Base-by-base conservation (phyloP, 306 rosid species). In the Albizia julibrissin region DNA sequence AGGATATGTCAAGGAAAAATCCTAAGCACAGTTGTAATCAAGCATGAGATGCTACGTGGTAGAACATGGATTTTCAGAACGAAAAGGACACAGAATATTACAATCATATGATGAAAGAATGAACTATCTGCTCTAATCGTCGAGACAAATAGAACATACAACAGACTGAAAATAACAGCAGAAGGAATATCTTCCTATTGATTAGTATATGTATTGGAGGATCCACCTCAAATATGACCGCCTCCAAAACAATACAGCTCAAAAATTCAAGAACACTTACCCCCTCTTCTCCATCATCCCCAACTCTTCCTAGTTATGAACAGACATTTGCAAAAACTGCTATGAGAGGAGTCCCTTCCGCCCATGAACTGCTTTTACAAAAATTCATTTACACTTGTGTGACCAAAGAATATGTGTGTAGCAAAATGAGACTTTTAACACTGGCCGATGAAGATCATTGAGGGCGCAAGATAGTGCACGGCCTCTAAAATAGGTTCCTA, bases 351-450 rank as follows among this genome's bases (percentile, higher is more conserved):
- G 61, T 56, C 86, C 79, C 79, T 74, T 69, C 83, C 18, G 5
- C 74, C 31, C 47, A 33, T 29, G 19, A 62, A 62, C 64, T 21
- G 19, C 76, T 56, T 86, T 42, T 68, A 76, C 83, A 76, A 59
- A 40, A 82, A 65, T 79, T 77, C 82, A 50, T 56, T 86, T 67
- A 75, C 69, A 72, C 86, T 64, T 15, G 77, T 39, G 77, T 49
- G 84, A 82, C 85, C 89, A 86, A 87, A 83, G 88, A 89, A 89
- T 87, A 89, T 87, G 85, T 56, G 62, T 50, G 81, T 58, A 80
- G 82, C 76, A 74, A 72, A 52, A 42, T 82, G 58, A 80, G 72
- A 80, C 87, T 75, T 81, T 33, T 16, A 74, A 83, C 85, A 83
- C 85, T 0, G 73, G 52, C 56, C 79, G 21, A 65, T 46, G 46